Conservation (phyloP, 2,329 filamentous ascomycete species). For the Penicillium expansum region DNA sequence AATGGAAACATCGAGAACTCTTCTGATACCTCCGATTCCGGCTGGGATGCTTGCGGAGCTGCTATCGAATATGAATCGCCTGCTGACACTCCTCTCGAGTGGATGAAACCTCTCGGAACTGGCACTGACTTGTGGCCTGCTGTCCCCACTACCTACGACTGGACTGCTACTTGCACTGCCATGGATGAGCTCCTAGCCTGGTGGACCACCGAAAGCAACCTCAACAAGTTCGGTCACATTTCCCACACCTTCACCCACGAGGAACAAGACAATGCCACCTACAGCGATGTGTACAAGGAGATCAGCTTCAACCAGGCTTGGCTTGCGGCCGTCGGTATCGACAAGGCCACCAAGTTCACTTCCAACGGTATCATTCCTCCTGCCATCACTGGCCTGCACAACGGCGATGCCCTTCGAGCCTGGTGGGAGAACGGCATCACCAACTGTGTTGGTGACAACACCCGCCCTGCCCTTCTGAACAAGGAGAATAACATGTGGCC, state of each 20-base stretch:
- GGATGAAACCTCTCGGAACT: constrained; percentile 51
- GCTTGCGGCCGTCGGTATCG: constrained; percentile 54
- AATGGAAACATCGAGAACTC: constrained; percentile 51
- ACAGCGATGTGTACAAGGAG: constrained; percentile 55
- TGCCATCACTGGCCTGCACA: constrained; percentile 63
- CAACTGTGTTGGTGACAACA: constrained; percentile 64
- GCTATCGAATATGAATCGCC: constrained; percentile 49
- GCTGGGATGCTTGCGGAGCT: constrained; percentile 30
- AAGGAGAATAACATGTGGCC: constrained; percentile 55
- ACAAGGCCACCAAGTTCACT: constrained; percentile 49
- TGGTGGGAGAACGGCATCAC: constrained; percentile 60
- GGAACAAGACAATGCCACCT: constrained; percentile 60
- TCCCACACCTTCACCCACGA: constrained; percentile 63
- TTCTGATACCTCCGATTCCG: constrained; percentile 20
- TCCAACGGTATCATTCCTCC: constrained; percentile 59
- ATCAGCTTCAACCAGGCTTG: constrained; percentile 61
- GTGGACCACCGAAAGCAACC: constrained; percentile 52
- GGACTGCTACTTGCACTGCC: constrained; percentile 51
- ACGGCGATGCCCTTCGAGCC: constrained; percentile 60
- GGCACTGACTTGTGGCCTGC: constrained; percentile 52
- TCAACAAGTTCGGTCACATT: constrained; percentile 56
- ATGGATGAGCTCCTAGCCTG: constrained; percentile 54
- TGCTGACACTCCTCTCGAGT: constrained; percentile 50
- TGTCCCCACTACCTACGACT: constrained; percentile 46
- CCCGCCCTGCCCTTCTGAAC: constrained; percentile 55